Percentiles rank a stretch among this genome's conserved stretches.
phyloP scores from a whole-genome alignment of 768 basidiomycete genomes.

The Hygrocybe coccinea region DNA sequence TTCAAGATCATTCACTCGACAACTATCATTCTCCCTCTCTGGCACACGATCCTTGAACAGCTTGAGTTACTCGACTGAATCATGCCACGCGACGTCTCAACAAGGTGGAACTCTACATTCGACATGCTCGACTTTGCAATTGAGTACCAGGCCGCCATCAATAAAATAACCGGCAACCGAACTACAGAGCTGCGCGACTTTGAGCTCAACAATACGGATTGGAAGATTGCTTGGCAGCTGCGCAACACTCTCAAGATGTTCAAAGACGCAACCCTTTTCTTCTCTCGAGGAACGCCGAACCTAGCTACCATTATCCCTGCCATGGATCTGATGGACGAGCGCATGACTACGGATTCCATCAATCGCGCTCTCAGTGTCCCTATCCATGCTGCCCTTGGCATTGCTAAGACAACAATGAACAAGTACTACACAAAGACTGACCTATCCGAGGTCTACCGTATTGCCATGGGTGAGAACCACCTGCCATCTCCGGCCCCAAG shows the following conservation, averaged over 20 bases:
- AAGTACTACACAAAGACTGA: conserved; percentile 30
- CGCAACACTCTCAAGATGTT: conserved; percentile 23
- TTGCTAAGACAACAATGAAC: conserved; percentile 28
- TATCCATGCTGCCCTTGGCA: conserved; percentile 18
- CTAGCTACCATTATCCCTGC: conserved; percentile 24
- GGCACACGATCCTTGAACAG: conserved; percentile 16
- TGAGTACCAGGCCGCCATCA: conserved; percentile 23
- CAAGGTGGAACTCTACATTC: conserved; percentile 34
- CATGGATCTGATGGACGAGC: conserved; percentile 25
- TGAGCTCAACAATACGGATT: conserved; percentile 19
- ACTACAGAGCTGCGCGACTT: conserved; percentile 13
- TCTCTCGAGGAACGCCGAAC: conserved; percentile 20
- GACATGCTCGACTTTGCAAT: conserved; percentile 30
- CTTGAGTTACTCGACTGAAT: conserved; percentile 7
- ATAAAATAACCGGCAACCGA: conserved; percentile 16
- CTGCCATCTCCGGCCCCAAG: background rate
- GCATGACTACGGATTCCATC: conserved; percentile 15
- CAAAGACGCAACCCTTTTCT: conserved; percentile 21
- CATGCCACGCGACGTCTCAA: conserved; percentile 32
- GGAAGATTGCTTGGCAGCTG: conserved; percentile 26
- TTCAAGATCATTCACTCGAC: conserved; percentile 27
- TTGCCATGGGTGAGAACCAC: conserved; percentile 30
- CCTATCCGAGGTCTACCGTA: conserved; percentile 26
- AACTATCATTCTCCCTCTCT: conserved; percentile 28
- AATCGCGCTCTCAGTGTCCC: conserved; percentile 7